A percentile compares a stretch with the other conserved stretches of the same genome.
Conservation (phyloP, 2,329 filamentous ascomycete species). For the Alternaria infectoria region DNA sequence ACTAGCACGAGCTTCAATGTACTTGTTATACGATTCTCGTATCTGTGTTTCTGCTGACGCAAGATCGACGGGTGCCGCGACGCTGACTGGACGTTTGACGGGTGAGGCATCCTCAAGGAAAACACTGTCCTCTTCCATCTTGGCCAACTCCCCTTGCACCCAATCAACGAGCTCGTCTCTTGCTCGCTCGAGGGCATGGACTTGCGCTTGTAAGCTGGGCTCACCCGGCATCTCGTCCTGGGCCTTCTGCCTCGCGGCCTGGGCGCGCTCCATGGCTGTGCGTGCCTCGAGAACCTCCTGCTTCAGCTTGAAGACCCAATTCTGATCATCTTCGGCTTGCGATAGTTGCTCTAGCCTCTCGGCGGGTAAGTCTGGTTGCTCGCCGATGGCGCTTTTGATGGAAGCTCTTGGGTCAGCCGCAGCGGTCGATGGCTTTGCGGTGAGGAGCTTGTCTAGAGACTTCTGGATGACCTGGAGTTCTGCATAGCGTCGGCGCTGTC, state of each 20-base stretch:
- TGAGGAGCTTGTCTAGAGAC: constrained; percentile 50
- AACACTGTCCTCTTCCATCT: constrained; percentile 47
- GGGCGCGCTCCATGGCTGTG: constrained; percentile 40
- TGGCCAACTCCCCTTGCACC: constrained; percentile 58
- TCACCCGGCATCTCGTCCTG: constrained; percentile 4
- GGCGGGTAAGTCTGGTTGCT: constrained; percentile 47
- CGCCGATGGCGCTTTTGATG: constrained; percentile 40
- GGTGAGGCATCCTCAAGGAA: constrained; percentile 44
- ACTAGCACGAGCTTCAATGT: constrained; percentile 19
- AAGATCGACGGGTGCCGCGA: constrained; percentile 15
- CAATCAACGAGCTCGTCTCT: constrained; percentile 58
- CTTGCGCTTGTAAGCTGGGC: constrained; percentile 34
- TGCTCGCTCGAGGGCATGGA: constrained; percentile 52
- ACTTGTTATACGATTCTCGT: constrained; percentile 38
- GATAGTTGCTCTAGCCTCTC: constrained; percentile 35
- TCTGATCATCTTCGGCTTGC: constrained; percentile 28
- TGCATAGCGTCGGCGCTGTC: constrained; percentile 53
- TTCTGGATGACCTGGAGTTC: constrained; percentile 57
- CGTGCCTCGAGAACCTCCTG: constrained; percentile 48
- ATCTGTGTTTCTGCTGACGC: constrained; percentile 33
- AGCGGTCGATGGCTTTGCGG: constrained; percentile 41
- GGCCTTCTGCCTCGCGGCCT: constrained; percentile 24
- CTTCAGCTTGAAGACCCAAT: constrained; percentile 45
- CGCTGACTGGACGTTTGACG: constrained; percentile 28
- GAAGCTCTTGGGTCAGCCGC: constrained; percentile 33